Percentiles rank a stretch among this genome's conserved stretches.
Evolutionary conservation across 371 early-diverging fungal genomes (phyloP).

Genomic region (Synchytrium microbalum): DNA sequence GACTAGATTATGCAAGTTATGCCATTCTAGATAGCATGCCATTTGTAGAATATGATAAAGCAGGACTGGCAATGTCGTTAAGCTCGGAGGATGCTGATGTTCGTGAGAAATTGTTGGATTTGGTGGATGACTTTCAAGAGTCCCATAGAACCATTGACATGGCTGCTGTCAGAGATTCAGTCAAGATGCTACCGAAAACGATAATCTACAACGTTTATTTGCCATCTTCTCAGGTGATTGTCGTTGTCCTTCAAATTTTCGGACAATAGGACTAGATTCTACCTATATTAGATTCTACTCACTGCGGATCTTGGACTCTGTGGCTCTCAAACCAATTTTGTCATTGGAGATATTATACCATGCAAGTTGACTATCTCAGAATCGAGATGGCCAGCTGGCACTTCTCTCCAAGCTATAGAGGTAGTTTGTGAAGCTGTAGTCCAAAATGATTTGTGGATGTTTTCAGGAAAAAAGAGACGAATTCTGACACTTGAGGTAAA

Average conservation of each 20-base stretch:
- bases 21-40: background rate
- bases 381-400: background rate
- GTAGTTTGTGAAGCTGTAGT: background rate
- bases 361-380: background rate
- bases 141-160: background rate
- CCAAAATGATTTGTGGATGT: background rate
- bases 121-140: background rate
- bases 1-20: background rate
- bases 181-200: background rate
- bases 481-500: too few relatives aligned
- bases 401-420: background rate
- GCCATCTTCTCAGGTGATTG: background rate
- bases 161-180: background rate
- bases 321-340: background rate
- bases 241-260: too few relatives aligned
- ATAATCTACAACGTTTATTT: background rate
- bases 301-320: too few relatives aligned
- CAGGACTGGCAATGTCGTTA: background rate
- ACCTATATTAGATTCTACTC: background rate
- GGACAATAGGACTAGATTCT: background rate
- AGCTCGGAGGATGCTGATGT: background rate
- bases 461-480: background rate
- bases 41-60: background rate
- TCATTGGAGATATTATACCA: background rate
- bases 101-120: background rate